Percentiles rank a stretch among this genome's conserved stretches.
Conservation (phyloP, 2,329 filamentous ascomycete genomes). For the Colletotrichum brevisporum region DNA sequence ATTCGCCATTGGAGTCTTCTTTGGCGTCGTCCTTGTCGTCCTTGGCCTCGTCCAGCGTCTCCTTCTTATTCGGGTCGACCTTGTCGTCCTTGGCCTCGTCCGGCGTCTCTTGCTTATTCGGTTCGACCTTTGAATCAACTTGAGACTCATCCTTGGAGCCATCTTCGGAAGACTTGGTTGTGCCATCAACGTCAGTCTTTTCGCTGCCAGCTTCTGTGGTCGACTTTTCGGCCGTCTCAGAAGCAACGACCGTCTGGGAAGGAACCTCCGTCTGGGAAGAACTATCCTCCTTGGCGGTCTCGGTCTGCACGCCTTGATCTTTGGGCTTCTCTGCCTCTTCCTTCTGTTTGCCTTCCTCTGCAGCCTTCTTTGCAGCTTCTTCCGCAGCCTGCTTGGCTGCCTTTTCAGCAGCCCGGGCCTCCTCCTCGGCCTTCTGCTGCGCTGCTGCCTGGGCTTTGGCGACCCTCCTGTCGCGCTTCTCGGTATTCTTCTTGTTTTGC, state of each 20-base stretch:
- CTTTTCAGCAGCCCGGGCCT: constrained; percentile 40
- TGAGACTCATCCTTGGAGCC: not conserved
- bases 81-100: constrained; percentile 28
- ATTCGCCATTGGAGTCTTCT: constrained; percentile 34
- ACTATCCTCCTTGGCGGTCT: constrained; percentile 15
- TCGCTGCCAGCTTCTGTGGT: not conserved
- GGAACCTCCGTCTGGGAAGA: constrained; percentile 36
- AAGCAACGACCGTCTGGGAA: constrained; percentile 15
- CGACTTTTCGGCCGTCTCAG: not conserved
- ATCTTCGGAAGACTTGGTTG: not conserved
- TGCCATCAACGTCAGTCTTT: not conserved
- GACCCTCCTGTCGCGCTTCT: constrained; percentile 50
- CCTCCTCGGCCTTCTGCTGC: constrained; percentile 38
- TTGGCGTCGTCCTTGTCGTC: constrained; percentile 28
- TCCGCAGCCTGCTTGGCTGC: constrained; percentile 44
- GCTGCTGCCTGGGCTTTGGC: constrained; percentile 40
- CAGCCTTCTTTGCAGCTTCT: constrained; percentile 44
- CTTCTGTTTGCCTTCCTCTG: constrained; percentile 43
- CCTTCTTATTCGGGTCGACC: constrained; percentile 21
- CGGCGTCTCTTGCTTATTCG: constrained; percentile 1
- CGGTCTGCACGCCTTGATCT: constrained; percentile 39
- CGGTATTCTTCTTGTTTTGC: constrained; percentile 55
- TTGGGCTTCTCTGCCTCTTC: constrained; percentile 41
- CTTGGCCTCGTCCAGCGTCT: constrained; percentile 24
- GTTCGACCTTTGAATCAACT: constrained; percentile 12